Conservation (phyloP, 1,139 yeast species). For the Yamadazyma blattariae region DNA sequence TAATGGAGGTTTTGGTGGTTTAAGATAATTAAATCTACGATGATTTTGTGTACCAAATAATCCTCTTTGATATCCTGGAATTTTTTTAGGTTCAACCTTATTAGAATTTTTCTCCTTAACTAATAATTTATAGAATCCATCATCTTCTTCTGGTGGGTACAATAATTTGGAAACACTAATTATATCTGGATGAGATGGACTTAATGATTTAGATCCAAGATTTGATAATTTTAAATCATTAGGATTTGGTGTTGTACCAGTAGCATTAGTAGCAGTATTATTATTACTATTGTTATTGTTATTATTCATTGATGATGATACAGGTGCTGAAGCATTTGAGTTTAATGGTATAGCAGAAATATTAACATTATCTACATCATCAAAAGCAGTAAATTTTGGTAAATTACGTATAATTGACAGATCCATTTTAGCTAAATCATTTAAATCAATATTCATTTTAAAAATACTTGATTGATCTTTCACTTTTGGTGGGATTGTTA, state of each 20-base stretch:
- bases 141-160: conserved; percentile 60
- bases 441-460: conserved; percentile 51
- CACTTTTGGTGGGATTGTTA: conserved; percentile 9
- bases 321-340: no score
- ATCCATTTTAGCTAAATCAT: conserved; percentile 54
- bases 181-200: conserved; percentile 21
- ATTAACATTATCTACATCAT: conserved; percentile 13
- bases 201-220: conserved; percentile 19
- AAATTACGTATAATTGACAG: conserved; percentile 52
- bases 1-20: conserved; percentile 89
- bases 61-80: conserved; percentile 53
- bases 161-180: conserved; percentile 55
- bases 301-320: no score
- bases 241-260: conserved; percentile 10
- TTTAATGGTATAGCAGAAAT: no score
- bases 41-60: conserved; percentile 58
- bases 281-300: no score
- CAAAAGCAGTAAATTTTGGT: conserved; percentile 55
- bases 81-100: conserved; percentile 10
- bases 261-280: no score
- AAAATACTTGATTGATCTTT: conserved; percentile 40
- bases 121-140: conserved; percentile 61
- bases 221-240: conserved; percentile 11
- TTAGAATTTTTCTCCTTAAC: conserved; percentile 41
- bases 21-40: conserved; percentile 58